Base-by-base conservation (phyloP, 73 alveolate species). In the Paramecium sonneborni region DNA sequence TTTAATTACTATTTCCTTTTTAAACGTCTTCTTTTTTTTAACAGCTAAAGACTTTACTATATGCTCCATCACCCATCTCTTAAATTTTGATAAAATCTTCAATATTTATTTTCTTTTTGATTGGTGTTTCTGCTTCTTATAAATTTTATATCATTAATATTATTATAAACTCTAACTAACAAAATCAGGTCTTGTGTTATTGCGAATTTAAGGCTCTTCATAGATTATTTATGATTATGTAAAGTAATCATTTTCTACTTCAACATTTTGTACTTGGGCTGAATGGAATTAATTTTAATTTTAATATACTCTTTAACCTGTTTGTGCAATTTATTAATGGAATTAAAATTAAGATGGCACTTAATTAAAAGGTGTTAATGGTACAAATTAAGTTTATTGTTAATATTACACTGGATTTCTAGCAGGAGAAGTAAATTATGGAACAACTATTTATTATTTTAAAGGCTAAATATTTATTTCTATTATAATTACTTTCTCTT, bases 161-260 rank as follows among this genome's bases (percentile, higher is more conserved):
- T 62, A 62, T 62, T 62, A 62, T 62, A 62, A 62, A 62, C 84
- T 62, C 84, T 62, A 62, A 62, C 84, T 62, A 62, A 62, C 46
- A 30, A 62, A 62, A 62, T 62, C 84, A 62, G 43, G 84, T 32
- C 84, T 62, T 26, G 84, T 62, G 12, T 30, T 32, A 62, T 62
- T 62, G 21, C 84, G 43, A 21, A n/a, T 62, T 12, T 62, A 26
- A 30, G 84, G 84, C 46, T 62, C 84, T 62, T 62, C 84, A 62
- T 62, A 62, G 1, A 62, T 62, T 62, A 62, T 62, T 62, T 62
- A 32, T 0, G 84, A 62, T 62, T 32, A 14, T 6, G 84, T 46
- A 26, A 62, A 62, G 20, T 26, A 62, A 62, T 62, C 84, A 28
- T 62, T 62, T 26, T 62, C 84, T 30, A 30, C 44, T 11, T 62